phyloP scores from a whole-genome alignment of 2,329 filamentous ascomycete species.

The Arthrobotrys entomopaga region DNA sequence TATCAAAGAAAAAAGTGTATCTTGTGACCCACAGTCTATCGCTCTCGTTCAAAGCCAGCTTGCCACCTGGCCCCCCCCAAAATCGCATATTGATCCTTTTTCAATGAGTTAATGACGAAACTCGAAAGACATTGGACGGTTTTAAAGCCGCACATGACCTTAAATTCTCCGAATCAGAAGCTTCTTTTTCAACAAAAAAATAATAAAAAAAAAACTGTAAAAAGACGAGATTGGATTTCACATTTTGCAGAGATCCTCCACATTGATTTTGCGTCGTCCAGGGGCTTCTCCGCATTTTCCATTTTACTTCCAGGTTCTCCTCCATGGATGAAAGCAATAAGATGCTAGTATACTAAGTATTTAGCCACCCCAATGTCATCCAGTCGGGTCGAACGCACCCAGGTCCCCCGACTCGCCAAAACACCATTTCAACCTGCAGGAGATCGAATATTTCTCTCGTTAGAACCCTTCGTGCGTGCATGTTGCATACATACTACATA shows the following conservation, averaged over 20 bases:
- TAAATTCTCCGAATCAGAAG: slow-evolving; percentile 7
- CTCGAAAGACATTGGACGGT: neutral
- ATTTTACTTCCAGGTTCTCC: too few species aligned
- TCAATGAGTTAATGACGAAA: too few species aligned
- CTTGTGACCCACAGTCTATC: slow-evolving; percentile 21
- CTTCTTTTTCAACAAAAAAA: neutral
- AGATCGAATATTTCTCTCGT: slow-evolving; percentile 9
- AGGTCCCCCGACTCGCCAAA: neutral
- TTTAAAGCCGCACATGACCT: slow-evolving; percentile 4
- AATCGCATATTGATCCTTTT: too few species aligned
- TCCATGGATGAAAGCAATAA: too few species aligned
- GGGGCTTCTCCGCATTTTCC: too few species aligned
- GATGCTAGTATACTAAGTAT: neutral
- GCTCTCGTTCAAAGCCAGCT: neutral
- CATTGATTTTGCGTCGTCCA: too few species aligned
- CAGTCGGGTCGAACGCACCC: neutral
- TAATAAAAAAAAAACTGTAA: too few species aligned
- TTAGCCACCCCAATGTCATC: slow-evolving; percentile 8
- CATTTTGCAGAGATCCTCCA: slow-evolving; percentile 21
- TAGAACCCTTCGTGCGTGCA: too few species aligned
- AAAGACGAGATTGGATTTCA: too few species aligned
- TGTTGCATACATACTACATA: neutral
- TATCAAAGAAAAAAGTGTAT: neutral
- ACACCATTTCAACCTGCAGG: neutral
- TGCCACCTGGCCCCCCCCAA: neutral